Percentiles rank a stretch among this genome's conserved stretches.
Evolutionary conservation across 2,329 filamentous ascomycete genomes (phyloP).

Genomic region (Delphinella strobiligena): DNA sequence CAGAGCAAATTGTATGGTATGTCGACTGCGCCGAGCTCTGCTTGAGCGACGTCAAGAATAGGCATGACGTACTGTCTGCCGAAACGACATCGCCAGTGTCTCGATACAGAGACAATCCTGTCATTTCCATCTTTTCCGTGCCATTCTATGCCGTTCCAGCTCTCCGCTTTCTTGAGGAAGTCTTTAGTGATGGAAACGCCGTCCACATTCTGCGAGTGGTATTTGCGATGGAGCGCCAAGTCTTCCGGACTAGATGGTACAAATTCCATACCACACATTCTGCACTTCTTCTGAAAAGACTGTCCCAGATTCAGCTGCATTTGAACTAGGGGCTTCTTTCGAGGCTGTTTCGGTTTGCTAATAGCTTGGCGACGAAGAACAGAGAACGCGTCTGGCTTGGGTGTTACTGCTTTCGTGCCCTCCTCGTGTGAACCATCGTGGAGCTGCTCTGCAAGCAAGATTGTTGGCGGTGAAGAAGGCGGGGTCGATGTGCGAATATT

Average conservation of each 20-base stretch:
- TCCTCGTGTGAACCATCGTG: too few relatives aligned
- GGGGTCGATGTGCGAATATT: conserved; percentile 29
- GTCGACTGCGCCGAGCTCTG: conserved; percentile 48
- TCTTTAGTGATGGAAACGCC: conserved; percentile 50
- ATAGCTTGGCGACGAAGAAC: too few relatives aligned
- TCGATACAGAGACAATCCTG: neutral
- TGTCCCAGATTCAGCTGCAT: conserved; percentile 50
- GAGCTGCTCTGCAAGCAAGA: too few relatives aligned
- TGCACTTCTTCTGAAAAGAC: conserved; percentile 44
- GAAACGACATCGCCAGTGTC: neutral
- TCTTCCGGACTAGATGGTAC: conserved; percentile 50
- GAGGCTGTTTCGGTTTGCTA: conserved; percentile 22
- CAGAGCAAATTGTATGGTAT: conserved; percentile 47
- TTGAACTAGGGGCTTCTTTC: conserved; percentile 34
- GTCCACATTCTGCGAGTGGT: conserved; percentile 48
- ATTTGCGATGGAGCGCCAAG: conserved; percentile 49
- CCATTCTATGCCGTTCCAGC: neutral
- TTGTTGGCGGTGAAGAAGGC: conserved; percentile 41
- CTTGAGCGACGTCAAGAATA: conserved; percentile 48
- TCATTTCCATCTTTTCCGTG: neutral
- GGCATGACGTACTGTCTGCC: conserved; percentile 6
- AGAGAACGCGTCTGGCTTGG: too few relatives aligned
- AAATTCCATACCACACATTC: conserved; percentile 54
- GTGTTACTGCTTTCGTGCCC: too few relatives aligned
- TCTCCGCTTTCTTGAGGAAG: conserved; percentile 34